These are phyloP conservation scores for Exserohilum rostratum DNA, from an alignment of 2,329 filamentous ascomycete species.

Conservation along the genomic window DNA sequence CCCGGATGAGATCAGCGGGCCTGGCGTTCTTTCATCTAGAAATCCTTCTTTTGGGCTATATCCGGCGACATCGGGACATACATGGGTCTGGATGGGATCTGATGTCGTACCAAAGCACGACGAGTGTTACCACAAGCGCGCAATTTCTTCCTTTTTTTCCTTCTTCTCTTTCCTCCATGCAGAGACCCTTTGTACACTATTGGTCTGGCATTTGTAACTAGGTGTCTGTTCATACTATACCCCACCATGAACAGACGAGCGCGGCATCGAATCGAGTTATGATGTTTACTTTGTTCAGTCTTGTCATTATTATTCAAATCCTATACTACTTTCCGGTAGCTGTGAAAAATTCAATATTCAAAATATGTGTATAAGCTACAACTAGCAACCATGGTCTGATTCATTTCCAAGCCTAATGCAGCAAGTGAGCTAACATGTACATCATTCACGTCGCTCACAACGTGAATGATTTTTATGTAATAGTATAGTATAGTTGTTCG, in stretches of 20 bases:
- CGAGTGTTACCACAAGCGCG: constrained; percentile 8
- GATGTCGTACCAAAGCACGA: constrained; percentile 10
- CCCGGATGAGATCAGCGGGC: constrained; percentile 26
- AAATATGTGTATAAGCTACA: too few relatives aligned
- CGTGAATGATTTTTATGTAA: too few relatives aligned
- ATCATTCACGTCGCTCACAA: too few relatives aligned
- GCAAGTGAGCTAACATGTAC: too few relatives aligned
- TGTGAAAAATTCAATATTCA: too few relatives aligned
- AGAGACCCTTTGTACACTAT: constrained; percentile 23
- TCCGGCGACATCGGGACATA: constrained; percentile 9
- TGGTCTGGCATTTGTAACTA: constrained; percentile 19
- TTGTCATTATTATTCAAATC: too few relatives aligned
- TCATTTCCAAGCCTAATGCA: too few relatives aligned
- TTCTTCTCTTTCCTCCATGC: constrained; percentile 5
- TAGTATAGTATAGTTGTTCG: too few relatives aligned
- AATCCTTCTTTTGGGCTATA: constrained; percentile 13
- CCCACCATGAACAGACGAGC: constrained; percentile 25
- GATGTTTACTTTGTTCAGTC: background rate
- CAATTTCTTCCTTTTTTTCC: constrained; percentile 12
- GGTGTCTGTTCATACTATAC: constrained; percentile 26
- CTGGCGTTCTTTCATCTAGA: constrained; percentile 33
- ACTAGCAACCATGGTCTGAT: too few relatives aligned
- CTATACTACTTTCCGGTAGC: too few relatives aligned
- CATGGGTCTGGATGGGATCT: constrained; percentile 4
- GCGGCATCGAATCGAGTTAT: constrained; percentile 20